Evolutionary conservation across 164 flowering plant species (phyloP).

Genomic region (Tetracentron sinense): DNA sequence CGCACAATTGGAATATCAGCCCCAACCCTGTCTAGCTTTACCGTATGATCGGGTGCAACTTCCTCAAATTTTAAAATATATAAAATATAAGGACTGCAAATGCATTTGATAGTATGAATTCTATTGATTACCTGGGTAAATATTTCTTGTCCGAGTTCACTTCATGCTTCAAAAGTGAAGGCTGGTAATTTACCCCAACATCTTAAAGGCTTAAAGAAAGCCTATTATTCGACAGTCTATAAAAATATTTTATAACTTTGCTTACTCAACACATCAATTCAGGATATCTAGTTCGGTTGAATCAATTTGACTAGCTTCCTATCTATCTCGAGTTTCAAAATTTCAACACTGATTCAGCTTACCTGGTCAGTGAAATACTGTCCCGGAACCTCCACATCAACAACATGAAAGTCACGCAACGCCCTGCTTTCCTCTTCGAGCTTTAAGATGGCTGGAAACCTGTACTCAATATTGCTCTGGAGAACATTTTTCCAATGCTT

Average conservation of each 20-base stretch:
- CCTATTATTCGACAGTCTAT: not conserved
- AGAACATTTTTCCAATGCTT: constrained; percentile 99
- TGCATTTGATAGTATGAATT: constrained; percentile 1
- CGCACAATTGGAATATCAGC: constrained; percentile 96
- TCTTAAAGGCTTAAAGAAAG: no score
- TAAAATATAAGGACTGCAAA: not conserved
- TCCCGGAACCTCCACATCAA: constrained; percentile 99
- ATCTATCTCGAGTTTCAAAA: not conserved
- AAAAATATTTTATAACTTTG: not conserved
- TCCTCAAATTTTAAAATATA: constrained; percentile 46
- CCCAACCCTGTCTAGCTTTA: constrained; percentile 92
- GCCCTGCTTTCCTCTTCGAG: constrained; percentile 98
- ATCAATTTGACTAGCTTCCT: not conserved
- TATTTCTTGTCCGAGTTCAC: no score
- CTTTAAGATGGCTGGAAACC: constrained; percentile 96
- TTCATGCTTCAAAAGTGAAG: no score
- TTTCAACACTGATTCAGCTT: constrained; percentile 3
- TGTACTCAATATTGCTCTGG: constrained; percentile 95
- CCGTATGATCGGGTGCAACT: constrained; percentile 97
- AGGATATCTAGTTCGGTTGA: not conserved
- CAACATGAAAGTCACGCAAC: constrained; percentile 92
- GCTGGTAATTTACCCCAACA: no score
- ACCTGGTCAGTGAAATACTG: constrained; percentile 96
- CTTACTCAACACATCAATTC: not conserved
- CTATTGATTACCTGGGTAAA: no score